These are phyloP conservation scores for Mycothermus thermophilus DNA, from an alignment of 495 filamentous ascomycete species.

Conservation along the genomic window DNA sequence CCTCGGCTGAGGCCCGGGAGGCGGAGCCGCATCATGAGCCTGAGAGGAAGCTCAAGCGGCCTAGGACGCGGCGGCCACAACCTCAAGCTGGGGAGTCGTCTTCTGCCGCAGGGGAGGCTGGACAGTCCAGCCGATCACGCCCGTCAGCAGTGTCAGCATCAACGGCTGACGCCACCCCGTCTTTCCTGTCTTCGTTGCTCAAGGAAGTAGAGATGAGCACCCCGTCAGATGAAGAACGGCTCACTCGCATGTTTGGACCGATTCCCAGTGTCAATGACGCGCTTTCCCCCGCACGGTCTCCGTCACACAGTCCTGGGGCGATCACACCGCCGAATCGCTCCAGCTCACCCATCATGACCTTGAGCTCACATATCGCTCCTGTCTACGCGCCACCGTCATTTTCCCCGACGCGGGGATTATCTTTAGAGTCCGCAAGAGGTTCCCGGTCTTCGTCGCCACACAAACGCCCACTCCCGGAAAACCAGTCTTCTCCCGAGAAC, in stretches of 20 bases:
- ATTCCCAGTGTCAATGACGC: conserved; percentile 33
- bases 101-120: conserved; percentile 5
- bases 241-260: conserved; percentile 32
- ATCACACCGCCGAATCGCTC: conserved; percentile 57
- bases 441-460: conserved; percentile 19
- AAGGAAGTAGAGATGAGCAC: conserved; percentile 72
- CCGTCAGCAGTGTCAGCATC: conserved; percentile 29
- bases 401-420: conserved; percentile 31
- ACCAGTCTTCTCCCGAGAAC: conserved; percentile 25
- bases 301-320: conserved; percentile 52
- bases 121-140: not conserved
- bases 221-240: conserved; percentile 37
- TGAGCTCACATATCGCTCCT: conserved; percentile 52
- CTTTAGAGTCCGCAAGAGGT: conserved; percentile 15
- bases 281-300: conserved; percentile 58
- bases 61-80: conserved; percentile 44
- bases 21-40: conserved; percentile 46
- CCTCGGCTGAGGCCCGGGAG: conserved; percentile 53
- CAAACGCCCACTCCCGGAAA: conserved; percentile 4
- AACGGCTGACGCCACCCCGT: conserved; percentile 35
- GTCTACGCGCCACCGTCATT: conserved; percentile 46
- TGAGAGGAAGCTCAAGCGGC: conserved; percentile 70
- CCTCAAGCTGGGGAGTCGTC: conserved; percentile 25
- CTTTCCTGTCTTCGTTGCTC: conserved; percentile 68
- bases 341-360: conserved; percentile 47